These are phyloP conservation scores for Petasospora fabianii DNA, from an alignment of 1,139 yeast species.

Conservation along the genomic window DNA sequence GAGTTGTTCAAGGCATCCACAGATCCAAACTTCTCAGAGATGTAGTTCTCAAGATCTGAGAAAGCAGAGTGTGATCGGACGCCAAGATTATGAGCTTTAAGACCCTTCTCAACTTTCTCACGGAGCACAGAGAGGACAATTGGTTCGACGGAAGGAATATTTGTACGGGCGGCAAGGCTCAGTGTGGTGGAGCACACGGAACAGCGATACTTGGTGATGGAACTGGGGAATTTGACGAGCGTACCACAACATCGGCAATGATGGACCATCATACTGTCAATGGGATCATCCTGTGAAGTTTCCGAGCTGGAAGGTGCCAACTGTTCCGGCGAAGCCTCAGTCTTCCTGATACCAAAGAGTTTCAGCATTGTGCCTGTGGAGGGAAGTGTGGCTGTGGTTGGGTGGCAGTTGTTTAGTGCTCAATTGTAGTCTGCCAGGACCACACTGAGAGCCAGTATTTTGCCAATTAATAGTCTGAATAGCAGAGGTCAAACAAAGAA, in stretches of 20 bases:
- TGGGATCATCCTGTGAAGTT: not conserved
- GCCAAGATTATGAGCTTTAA: constrained; percentile 10
- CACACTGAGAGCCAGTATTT: too few species aligned
- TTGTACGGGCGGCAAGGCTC: too few species aligned
- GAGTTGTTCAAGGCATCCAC: constrained; percentile 44
- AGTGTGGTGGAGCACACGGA: constrained; percentile 41
- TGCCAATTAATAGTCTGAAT: too few species aligned
- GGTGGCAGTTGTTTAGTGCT: too few species aligned
- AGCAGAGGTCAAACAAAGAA: too few species aligned
- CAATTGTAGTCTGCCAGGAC: too few species aligned
- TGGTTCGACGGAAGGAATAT: too few species aligned
- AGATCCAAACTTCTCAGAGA: constrained; percentile 41
- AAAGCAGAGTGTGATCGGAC: constrained; percentile 38
- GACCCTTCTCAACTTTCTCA: too few species aligned
- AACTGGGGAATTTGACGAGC: constrained; percentile 45
- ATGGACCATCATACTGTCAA: constrained; percentile 10
- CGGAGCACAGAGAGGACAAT: too few species aligned
- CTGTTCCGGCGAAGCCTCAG: not conserved
- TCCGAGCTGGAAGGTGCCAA: not conserved
- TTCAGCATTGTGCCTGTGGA: not conserved
- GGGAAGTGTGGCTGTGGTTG: not conserved
- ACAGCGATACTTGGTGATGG: constrained; percentile 50
- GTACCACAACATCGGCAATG: constrained; percentile 61
- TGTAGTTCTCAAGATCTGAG: constrained; percentile 46
- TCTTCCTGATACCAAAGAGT: not conserved